Percentiles rank a stretch among this genome's conserved stretches.
Conservation (phyloP, 2,329 filamentous ascomycete genomes). For the Cladophialophora carrionii region DNA sequence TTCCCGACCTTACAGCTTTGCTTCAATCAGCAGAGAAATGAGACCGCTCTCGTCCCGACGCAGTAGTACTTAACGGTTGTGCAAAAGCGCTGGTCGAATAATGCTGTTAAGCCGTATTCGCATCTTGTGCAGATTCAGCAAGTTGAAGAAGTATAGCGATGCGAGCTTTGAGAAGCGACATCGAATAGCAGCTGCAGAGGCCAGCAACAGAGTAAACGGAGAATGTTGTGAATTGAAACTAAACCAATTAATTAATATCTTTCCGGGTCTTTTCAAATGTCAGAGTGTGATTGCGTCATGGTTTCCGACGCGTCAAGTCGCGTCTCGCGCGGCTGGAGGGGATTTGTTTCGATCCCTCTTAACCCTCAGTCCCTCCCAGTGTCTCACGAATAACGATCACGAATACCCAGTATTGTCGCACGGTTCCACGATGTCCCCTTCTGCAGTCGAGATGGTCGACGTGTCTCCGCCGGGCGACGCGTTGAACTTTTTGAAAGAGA, state of each 20-base stretch:
- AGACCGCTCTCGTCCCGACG: not conserved
- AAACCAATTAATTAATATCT: not conserved
- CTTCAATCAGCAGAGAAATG: not conserved
- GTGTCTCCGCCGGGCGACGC: constrained; percentile 27
- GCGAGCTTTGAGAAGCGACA: no score
- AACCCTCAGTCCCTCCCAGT: not conserved
- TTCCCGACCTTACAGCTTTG: constrained; percentile 4
- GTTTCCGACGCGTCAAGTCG: constrained; percentile 18
- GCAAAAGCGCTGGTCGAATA: not conserved
- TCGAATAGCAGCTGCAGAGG: not conserved
- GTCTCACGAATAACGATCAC: not conserved
- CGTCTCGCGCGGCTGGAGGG: not conserved
- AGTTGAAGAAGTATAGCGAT: no score
- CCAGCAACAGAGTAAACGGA: not conserved
- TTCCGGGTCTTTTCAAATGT: not conserved
- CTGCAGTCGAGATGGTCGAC: constrained; percentile 24
- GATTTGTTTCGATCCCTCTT: not conserved
- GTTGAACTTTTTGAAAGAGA: constrained; percentile 35
- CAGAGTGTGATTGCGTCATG: constrained; percentile 3
- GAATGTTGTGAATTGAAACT: not conserved
- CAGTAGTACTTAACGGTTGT: no score
- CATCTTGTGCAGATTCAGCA: not conserved
- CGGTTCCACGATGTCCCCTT: constrained; percentile 29
- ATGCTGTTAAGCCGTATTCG: not conserved
- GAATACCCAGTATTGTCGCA: not conserved